Evolutionary conservation across 2,329 filamentous ascomycete genomes (phyloP), one percentile per base, ranked within the genome.

Genomic region (Emydomyces testavorans): DNA sequence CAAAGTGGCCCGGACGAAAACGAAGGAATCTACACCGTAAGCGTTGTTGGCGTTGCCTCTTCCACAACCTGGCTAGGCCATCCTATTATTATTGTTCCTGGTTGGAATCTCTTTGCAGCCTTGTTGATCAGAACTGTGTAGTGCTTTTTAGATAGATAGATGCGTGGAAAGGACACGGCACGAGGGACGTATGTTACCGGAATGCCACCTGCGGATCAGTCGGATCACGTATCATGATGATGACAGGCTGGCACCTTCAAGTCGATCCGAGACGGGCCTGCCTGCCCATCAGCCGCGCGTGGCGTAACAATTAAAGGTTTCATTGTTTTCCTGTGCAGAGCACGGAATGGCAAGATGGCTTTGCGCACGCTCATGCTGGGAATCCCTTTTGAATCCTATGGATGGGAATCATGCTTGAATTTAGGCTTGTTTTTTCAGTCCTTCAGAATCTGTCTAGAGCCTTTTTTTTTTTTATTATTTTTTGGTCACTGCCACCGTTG

Each of bases 391-490:
- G 21, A 29, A n/a, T n/a, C n/a, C 36, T n/a, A 11, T 28, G 38
- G 38, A 36, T 20, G n/a, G 24, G 28, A 47, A 47, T 47, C 44
- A 47, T 47, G 44, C 44, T 47, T 47, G 40, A 47, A 40, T 47
- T 47, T 47, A 47, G 44, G 21, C 44, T 47, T 47, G 44, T 47
- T 47, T 55, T 55, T 41, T 48, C 11, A 37, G 13, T 42, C 26
- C 20, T 34, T 8, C 28, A 34, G 16, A 2, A 43, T 43, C 40
- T 28, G 28, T 43, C 18, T 24, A 4, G 6, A 3, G 6, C 35
- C 34, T 23, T 5, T 48, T 48, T 18, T 13, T 13, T 35, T 34
- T 26, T 42, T 21, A 26, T 43, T 37, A 2, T 15, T 37, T 37
- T 37, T 37, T 37, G n/a, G n/a, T n/a, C n/a, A n/a, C n/a, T n/a